phyloP scores from a whole-genome alignment of 768 basidiomycete species.

The Lactarius sanguifluus region DNA sequence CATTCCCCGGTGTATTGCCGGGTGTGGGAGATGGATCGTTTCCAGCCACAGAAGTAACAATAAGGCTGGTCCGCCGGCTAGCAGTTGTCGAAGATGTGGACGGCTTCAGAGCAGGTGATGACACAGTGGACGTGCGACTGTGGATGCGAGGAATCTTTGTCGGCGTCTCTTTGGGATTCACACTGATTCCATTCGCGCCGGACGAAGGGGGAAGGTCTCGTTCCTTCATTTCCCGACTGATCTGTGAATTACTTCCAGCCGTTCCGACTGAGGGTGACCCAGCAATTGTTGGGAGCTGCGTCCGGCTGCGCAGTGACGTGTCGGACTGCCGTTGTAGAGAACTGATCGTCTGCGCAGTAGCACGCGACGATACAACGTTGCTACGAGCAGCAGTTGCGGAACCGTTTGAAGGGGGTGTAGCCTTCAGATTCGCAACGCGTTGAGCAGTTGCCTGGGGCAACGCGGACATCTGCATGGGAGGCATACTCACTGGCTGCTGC shows the following conservation, averaged over 20 bases:
- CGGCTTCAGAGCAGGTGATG: conserved; percentile 69
- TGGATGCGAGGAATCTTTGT: conserved; percentile 93
- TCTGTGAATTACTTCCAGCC: conserved; percentile 44
- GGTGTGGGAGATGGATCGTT: conserved; percentile 63
- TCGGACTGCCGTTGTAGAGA: conserved; percentile 89
- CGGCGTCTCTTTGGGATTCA: conserved; percentile 76
- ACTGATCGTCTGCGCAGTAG: conserved; percentile 80
- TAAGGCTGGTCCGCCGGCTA: conserved; percentile 66
- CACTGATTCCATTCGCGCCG: conserved; percentile 50
- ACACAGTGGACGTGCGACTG: conserved; percentile 73
- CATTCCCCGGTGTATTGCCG: conserved; percentile 37
- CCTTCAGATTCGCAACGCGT: conserved; percentile 80
- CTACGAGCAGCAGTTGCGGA: conserved; percentile 46
- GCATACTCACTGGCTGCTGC: conserved; percentile 65
- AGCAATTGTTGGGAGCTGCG: conserved; percentile 85
- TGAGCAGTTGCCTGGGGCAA: conserved; percentile 79
- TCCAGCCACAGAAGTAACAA: conserved; percentile 53
- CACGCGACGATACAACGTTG: conserved; percentile 55
- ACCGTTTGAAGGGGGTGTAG: conserved; percentile 46
- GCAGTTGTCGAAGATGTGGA: conserved; percentile 45
- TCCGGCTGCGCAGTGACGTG: conserved; percentile 69
- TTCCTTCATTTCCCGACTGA: conserved; percentile 45
- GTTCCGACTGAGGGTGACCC: conserved; percentile 89
- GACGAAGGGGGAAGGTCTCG: conserved; percentile 55
- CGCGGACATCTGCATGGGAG: conserved; percentile 89